Conservation (phyloP, 805 yeast genomes). For the Yamadazyma laniorum region DNA sequence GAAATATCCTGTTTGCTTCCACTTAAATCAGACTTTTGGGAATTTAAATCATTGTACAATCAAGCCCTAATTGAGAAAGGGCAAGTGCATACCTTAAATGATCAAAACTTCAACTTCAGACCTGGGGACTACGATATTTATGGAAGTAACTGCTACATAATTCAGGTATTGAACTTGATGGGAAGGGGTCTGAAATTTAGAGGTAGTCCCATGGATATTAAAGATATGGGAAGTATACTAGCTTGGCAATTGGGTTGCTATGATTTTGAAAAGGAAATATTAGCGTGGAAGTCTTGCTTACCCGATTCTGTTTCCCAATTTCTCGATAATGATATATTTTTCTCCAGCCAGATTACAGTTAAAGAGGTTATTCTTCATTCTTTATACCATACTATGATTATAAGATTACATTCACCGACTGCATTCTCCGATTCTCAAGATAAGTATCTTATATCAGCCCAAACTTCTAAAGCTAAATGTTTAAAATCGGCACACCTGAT, state of each 20-base stretch:
- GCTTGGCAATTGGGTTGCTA: constrained; percentile 18
- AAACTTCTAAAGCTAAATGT: constrained; percentile 14
- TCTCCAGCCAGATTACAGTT: constrained; percentile 2
- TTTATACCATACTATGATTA: constrained; percentile 16
- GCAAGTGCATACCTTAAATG: constrained; percentile 8
- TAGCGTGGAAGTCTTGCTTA: constrained; percentile 14
- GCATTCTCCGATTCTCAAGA: constrained; percentile 17
- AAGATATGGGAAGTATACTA: constrained; percentile 15
- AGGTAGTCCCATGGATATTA: constrained; percentile 16
- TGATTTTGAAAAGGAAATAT: constrained; percentile 16
- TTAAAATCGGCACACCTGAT: constrained; percentile 13
- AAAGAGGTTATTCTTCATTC: constrained; percentile 15
- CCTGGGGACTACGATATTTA: constrained; percentile 7
- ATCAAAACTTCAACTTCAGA: background rate
- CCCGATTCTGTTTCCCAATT: constrained; percentile 10
- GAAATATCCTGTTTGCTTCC: constrained; percentile 15
- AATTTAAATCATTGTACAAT: constrained; percentile 3
- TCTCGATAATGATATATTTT: constrained; percentile 6
- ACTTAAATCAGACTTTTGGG: constrained; percentile 11
- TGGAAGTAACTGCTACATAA: constrained; percentile 12
- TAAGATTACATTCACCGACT: constrained; percentile 16
- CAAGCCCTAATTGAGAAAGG: constrained; percentile 8
- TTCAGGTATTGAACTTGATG: constrained; percentile 15
- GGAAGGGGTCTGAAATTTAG: constrained; percentile 14
- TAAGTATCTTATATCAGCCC: constrained; percentile 14